Percentiles rank a stretch among this genome's conserved stretches.
Conservation (phyloP, 2,329 filamentous ascomycete species). For the Curvularia lunata region DNA sequence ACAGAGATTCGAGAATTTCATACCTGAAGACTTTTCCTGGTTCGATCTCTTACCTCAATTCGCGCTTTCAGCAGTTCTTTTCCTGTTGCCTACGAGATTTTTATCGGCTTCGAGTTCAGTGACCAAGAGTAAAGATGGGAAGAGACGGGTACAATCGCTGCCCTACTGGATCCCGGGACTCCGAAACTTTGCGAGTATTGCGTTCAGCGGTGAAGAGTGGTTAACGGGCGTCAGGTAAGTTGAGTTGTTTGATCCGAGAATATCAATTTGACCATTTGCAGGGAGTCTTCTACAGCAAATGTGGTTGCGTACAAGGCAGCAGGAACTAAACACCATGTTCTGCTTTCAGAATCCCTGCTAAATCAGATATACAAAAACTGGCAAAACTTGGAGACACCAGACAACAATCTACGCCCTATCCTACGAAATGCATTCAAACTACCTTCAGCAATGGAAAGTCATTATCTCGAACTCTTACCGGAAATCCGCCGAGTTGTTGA, state of each 20-base stretch:
- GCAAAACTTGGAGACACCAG: conserved; percentile 27
- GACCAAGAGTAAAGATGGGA: conserved; percentile 34
- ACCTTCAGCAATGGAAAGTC: conserved; percentile 26
- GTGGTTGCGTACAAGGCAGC: conserved; percentile 59
- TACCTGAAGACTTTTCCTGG: conserved; percentile 35
- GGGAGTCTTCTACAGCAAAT: conserved; percentile 48
- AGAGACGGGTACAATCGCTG: conserved; percentile 54
- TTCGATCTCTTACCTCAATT: conserved; percentile 42
- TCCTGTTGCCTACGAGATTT: conserved; percentile 40
- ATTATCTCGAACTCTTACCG: conserved; percentile 37
- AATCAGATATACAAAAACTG: conserved; percentile 37
- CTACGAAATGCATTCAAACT: conserved; percentile 42
- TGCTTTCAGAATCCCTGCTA: conserved; percentile 57
- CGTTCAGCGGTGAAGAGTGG: conserved; percentile 54
- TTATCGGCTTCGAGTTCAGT: conserved; percentile 31
- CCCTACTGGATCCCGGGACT: conserved; percentile 67
- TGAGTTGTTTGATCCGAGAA: neutral
- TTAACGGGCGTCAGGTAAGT: conserved; percentile 52
- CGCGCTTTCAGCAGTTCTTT: conserved; percentile 34
- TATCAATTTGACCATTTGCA: conserved; percentile 21
- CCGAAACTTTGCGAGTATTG: conserved; percentile 61
- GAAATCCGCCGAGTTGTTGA: conserved; percentile 41
- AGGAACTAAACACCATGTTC: conserved; percentile 58
- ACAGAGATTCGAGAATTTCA: conserved; percentile 21
- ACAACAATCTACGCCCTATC: conserved; percentile 27